Base-by-base conservation (phyloP, 805 yeast species). In the Lipomyces lipofer region DNA sequence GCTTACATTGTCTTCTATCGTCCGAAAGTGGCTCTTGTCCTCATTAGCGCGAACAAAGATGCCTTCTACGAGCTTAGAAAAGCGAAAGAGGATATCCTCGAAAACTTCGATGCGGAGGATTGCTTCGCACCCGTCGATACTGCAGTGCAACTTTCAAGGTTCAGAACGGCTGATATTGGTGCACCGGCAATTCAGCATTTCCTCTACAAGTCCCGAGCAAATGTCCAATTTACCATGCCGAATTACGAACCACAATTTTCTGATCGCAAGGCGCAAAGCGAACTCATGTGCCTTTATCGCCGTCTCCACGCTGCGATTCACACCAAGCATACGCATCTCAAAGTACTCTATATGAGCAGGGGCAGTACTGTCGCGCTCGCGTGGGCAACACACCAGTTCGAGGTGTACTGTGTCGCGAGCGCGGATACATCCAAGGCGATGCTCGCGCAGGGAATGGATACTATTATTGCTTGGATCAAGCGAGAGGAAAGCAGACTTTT, bases 11-110 rank as follows among this genome's bases (percentile, higher is more conserved):
- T 82, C 54, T 82, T 83, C 60, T 66, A 84, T 44, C 77, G 76
- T 43, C 55, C 66, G 35, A 57, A 73, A 60, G 51, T 69, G 61
- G 66, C 79, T 2, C 66, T 83, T 12, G 75, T 79, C 2, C 72
- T 83, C 19, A 71, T 83, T 6, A 79, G 86, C 53, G 85, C 90
- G 0, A 88, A 83, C 67, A 86, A 85, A 66, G 87, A 86, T 64
- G 76, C 89, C 1, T 92, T 92, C 65, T 88, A 79, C 67, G 85
- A 83, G 51, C 78, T 92, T 77, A 82, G 88, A 57, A 76, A 78
- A 29, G 75, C 83, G 2, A 81, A 87, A 0, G 73, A 76, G 30
- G 73, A 74, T 28, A 77, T 90, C 13, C 69, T 84, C 17, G 67
- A 67, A 12, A 70, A 71, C 7, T 59, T 84, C 30, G 66, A 67